These are phyloP conservation scores for Trichoderma atroviride DNA, from an alignment of 2,329 filamentous ascomycete genomes.

Conservation along the genomic window DNA sequence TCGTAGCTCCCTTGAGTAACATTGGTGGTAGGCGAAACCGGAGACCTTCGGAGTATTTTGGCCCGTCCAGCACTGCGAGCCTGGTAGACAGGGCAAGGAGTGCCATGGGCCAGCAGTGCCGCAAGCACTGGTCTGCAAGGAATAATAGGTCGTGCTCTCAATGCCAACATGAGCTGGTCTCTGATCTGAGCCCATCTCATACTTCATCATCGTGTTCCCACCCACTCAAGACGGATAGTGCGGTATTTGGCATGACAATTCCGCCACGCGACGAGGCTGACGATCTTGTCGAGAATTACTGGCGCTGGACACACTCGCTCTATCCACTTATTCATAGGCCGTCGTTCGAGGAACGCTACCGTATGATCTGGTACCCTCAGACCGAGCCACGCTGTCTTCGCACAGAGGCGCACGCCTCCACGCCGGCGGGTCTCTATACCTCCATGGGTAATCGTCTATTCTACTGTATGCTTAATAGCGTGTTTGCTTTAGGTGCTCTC, in stretches of 20 bases:
- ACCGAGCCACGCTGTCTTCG: background rate
- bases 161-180: background rate
- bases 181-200: background rate
- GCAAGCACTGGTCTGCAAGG: background rate
- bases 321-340: constrained; percentile 1
- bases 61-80: background rate
- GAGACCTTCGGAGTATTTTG: background rate
- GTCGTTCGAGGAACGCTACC: constrained; percentile 5
- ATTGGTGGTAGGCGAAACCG: background rate
- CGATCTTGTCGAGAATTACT: background rate
- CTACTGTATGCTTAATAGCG: constrained; percentile 5
- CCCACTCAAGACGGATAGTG: background rate
- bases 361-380: background rate
- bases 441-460: background rate
- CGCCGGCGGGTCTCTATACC: background rate
- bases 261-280: background rate
- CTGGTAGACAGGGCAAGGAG: background rate
- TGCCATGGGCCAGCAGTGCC: background rate
- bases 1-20: background rate
- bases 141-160: background rate
- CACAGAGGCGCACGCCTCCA: background rate
- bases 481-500: constrained; percentile 11
- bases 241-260: background rate
- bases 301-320: background rate
- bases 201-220: background rate